Base-by-base conservation (phyloP, 2,329 filamentous ascomycete species). In the Capronia coronata region DNA sequence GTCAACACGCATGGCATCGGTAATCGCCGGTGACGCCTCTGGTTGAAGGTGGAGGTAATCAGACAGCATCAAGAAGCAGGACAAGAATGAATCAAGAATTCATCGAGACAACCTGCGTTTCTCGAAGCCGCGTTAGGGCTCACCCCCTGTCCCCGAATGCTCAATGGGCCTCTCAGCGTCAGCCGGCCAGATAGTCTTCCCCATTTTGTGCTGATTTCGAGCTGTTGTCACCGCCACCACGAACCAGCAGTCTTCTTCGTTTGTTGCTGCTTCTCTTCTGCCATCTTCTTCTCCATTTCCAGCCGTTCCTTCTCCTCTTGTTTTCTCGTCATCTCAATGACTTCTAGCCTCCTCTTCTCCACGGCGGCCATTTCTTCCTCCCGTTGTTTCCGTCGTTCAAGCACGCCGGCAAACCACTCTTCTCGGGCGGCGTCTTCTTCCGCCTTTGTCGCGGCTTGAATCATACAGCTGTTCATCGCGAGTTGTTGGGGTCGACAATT, bases 391-490 rank as follows among this genome's bases (percentile, higher is more conserved):
- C 82, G 78, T 48, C 90, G 76, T 70, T 88, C 80, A 60, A 87
- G 75, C 44, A 87, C 78, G 56, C 79, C 76, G 44, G 82, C 80
- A 67, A 97, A 97, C 93, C 93, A 98, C 66, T 97, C 89, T 68
- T 89, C 86, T 45, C 93, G 76, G 56, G 93, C 93, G 19, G 81
- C 82, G 71, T 98, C 93, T 68, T 94, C 79, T 66, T 94, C 87
- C 47, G 78, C 81, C 56, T 83, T 86, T 56, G 87, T 94, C 48
- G 91, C 90, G 71, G 94, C 85, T 57, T 87, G 94, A 60, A 90
- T 76, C 89, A 98, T 96, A 73, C 93, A 98, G 54, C 74, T 76
- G 71, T 98, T 98, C 93, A 98, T 98, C 29, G 77, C 75, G 55
- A 84, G 82, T 62, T 89, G 85, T 64, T 90, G 78, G 42, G 77